Evolutionary conservation across 495 filamentous ascomycete genomes (phyloP).

Genomic region (Neurospora sp.): DNA sequence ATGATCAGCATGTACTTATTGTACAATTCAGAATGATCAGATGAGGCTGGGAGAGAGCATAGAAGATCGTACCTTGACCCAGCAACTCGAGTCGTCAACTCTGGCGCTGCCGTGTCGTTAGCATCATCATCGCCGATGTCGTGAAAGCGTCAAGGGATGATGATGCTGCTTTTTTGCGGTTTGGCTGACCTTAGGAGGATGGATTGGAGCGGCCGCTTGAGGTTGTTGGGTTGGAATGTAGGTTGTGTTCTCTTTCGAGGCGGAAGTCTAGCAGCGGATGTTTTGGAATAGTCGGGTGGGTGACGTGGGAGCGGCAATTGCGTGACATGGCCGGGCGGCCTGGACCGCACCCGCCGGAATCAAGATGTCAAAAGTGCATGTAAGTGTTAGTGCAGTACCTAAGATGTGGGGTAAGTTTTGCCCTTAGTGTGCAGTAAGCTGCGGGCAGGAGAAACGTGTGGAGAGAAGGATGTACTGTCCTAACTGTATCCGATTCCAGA

Average conservation of each 20-base stretch:
- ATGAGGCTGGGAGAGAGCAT: not conserved
- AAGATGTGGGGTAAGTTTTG: not conserved
- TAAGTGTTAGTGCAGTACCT: not conserved
- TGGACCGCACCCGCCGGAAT: not conserved
- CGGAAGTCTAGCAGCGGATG: not conserved
- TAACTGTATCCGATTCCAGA: not conserved
- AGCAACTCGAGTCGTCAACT: not conserved
- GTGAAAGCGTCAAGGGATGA: not conserved
- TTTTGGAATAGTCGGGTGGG: not conserved
- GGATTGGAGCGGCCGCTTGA: not conserved
- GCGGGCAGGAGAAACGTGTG: not conserved
- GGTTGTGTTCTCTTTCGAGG: not conserved
- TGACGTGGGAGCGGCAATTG: not conserved
- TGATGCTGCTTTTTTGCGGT: not conserved
- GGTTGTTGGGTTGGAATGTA: not conserved
- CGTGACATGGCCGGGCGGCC: not conserved
- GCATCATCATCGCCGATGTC: not conserved
- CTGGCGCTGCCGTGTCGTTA: not conserved
- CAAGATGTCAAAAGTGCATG: not conserved
- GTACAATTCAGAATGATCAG: not conserved
- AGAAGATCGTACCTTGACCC: not conserved
- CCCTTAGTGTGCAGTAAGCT: rapidly evolving
- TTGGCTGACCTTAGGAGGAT: not conserved
- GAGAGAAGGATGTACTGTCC: not conserved
- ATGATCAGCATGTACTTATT: not conserved